Evolutionary conservation across 495 filamentous ascomycete species (phyloP).

Genomic region (Aspergillus hancockii): DNA sequence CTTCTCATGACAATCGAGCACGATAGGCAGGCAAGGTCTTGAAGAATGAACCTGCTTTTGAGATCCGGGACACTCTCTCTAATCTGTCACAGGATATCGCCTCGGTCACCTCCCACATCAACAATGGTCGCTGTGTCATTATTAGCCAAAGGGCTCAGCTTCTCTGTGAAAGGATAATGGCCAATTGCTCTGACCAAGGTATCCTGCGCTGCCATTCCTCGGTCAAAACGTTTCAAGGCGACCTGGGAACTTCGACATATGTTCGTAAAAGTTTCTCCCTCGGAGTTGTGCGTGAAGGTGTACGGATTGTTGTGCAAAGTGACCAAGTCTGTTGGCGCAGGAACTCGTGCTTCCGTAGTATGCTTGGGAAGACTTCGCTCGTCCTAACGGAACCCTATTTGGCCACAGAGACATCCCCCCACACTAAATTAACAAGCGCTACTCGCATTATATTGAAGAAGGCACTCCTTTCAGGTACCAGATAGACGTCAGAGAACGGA

Average conservation of each 20-base stretch:
- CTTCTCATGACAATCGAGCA: constrained; percentile 33
- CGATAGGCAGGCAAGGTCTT: constrained; percentile 46
- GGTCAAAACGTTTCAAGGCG: constrained; percentile 7
- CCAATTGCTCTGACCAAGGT: not conserved
- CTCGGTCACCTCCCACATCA: constrained; percentile 50
- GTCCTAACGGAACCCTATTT: not conserved
- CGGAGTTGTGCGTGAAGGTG: constrained; percentile 4
- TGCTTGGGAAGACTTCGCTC: constrained; percentile 6
- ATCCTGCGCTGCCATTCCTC: constrained; percentile 7
- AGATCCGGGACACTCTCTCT: constrained; percentile 26
- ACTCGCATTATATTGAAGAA: constrained; percentile 2
- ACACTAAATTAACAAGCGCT: not conserved
- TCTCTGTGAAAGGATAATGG: constrained; percentile 13
- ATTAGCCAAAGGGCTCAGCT: constrained; percentile 2
- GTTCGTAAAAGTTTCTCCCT: constrained; percentile 15
- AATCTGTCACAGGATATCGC: constrained; percentile 44
- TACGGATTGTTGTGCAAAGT: constrained; percentile 12
- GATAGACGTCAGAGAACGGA: constrained; percentile 9
- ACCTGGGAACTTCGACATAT: constrained; percentile 11
- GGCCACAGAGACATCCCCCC: not conserved
- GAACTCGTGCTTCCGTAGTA: constrained; percentile 14
- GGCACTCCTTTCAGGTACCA: constrained; percentile 7
- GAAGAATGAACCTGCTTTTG: constrained; percentile 43
- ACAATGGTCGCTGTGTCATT: constrained; percentile 40
- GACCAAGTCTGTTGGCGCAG: constrained; percentile 7